Evolutionary conservation across 139 green algal genomes (phyloP), one percentile per base, ranked within the genome.

Genomic region (Coelastrella sp.): DNA sequence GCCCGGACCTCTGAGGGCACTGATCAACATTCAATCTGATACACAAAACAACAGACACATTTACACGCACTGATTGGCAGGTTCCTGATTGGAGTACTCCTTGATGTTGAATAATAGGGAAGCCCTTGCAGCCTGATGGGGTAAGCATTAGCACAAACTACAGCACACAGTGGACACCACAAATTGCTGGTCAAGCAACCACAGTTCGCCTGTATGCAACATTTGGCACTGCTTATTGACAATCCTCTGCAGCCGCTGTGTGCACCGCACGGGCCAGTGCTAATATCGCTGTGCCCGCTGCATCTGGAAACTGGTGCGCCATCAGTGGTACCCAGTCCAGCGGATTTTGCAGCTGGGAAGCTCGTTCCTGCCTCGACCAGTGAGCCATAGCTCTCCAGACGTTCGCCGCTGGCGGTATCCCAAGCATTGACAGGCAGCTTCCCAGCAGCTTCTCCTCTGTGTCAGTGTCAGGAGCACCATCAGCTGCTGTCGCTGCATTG

Each of bases 371-470:
- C 25, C 22, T 9, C n/a, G 70, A 35, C 22, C 17, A 58, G 24
- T n/a, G 4, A 10, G 10, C 78, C 78, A 61, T 66, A 35, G 15
- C 49, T 12, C 66, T 80, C 56, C 72, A 68, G 78, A 79, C 49
- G 25, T 81, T 65, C 17, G 9, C 35, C 19, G 73, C 73, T 56
- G 8, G 22, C 9, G 85, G 85, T 24, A 90, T n/a, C 3, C 25
- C 22, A 58, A 84, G 85, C 15, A 60, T 8, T 10, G 85, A 60
- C 19, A 90, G 58, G 63, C 85, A 90, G 58, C 68, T 25, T 24
- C 22, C 85, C 7, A 90, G 73, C 59, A 84, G 57, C 85, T 84
- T 57, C 73, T 90, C 58, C 22, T 35, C 14, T 5, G 58, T 14
- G 14, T 80, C 65, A 22, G 6, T 57, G 9, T 7, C 15, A 58